phyloP scores from a whole-genome alignment of 2,329 filamentous ascomycete genomes.

The Penicillium glabrum region DNA sequence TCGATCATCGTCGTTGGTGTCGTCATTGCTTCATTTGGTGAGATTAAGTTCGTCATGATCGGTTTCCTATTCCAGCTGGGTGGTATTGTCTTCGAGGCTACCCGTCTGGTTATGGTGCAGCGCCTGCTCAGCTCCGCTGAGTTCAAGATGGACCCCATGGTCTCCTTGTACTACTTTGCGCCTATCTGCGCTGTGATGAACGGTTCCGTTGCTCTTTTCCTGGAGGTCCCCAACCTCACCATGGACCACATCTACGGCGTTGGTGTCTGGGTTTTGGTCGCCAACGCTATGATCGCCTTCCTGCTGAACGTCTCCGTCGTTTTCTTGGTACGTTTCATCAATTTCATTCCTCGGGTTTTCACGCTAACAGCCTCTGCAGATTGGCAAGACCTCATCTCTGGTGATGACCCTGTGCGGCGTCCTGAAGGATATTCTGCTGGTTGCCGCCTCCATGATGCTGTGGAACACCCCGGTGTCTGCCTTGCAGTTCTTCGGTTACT shows the following conservation, averaged over 20 bases:
- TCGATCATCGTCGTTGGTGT: slow-evolving; percentile 94
- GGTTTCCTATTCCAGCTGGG: slow-evolving; percentile 70
- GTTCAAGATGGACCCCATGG: slow-evolving; percentile 85
- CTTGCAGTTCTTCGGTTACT: slow-evolving; percentile 76
- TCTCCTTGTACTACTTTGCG: slow-evolving; percentile 87
- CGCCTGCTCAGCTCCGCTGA: slow-evolving; percentile 74
- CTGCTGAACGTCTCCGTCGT: slow-evolving; percentile 77
- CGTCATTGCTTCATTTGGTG: slow-evolving; percentile 88
- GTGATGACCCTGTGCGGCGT: slow-evolving; percentile 85
- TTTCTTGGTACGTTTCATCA: slow-evolving; percentile 51
- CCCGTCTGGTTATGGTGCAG: slow-evolving; percentile 82
- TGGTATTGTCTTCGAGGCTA: slow-evolving; percentile 77
- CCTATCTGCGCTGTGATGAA: slow-evolving; percentile 84
- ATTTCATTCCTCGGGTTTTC: too few species aligned
- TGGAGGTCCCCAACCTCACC: slow-evolving; percentile 67
- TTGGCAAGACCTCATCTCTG: slow-evolving; percentile 82
- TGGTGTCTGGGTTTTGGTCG: slow-evolving; percentile 63
- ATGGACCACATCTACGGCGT: slow-evolving; percentile 68
- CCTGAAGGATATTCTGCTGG: slow-evolving; percentile 83
- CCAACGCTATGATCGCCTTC: slow-evolving; percentile 74
- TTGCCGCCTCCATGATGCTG: slow-evolving; percentile 72
- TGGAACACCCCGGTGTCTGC: slow-evolving; percentile 71
- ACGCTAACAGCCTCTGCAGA: slow-evolving; percentile 37
- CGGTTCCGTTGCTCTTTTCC: slow-evolving; percentile 64
- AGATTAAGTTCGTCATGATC: slow-evolving; percentile 78